Percentiles rank a stretch among this genome's conserved stretches.
Conservation (phyloP, 2,329 filamentous ascomycete species). For the Fusarium irregulare region DNA sequence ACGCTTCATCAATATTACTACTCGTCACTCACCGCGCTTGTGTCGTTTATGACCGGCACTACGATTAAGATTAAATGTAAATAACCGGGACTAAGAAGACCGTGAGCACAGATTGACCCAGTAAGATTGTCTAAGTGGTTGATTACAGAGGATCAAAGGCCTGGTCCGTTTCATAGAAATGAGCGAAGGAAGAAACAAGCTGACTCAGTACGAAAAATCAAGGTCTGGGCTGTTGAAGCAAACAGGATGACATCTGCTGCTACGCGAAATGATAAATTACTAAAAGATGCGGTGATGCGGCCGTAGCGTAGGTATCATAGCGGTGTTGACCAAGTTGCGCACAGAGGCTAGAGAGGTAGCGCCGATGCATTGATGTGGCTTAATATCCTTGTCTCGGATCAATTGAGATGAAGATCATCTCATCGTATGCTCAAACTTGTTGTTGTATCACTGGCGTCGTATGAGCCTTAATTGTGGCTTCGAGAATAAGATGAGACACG, state of each 20-base stretch:
- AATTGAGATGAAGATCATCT: constrained; percentile 32
- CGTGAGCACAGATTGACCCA: background rate
- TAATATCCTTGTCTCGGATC: constrained; percentile 16
- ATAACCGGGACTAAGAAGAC: background rate
- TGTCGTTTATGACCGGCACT: background rate
- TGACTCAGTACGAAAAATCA: constrained; percentile 1
- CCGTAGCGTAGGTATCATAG: constrained; percentile 13
- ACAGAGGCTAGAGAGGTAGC: background rate
- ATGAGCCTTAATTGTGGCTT: constrained; percentile 1
- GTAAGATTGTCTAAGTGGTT: background rate
- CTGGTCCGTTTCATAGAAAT: constrained; percentile 29
- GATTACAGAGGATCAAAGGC: constrained; percentile 21
- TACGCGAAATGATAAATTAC: constrained; percentile 5
- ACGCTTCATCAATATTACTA: background rate
- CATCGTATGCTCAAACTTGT: background rate
- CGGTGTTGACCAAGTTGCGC: background rate
- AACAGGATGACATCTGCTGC: constrained; percentile 19
- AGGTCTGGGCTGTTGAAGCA: background rate
- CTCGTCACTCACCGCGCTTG: background rate
- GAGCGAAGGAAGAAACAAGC: constrained; percentile 33
- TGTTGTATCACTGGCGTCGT: background rate
- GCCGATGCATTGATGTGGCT: constrained; percentile 19
- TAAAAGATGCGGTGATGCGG: constrained; percentile 14
- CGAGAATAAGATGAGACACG: constrained; percentile 1
- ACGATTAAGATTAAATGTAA: background rate